Conservation (phyloP, 2,329 filamentous ascomycete species). For the Celoporthe dispersa region DNA sequence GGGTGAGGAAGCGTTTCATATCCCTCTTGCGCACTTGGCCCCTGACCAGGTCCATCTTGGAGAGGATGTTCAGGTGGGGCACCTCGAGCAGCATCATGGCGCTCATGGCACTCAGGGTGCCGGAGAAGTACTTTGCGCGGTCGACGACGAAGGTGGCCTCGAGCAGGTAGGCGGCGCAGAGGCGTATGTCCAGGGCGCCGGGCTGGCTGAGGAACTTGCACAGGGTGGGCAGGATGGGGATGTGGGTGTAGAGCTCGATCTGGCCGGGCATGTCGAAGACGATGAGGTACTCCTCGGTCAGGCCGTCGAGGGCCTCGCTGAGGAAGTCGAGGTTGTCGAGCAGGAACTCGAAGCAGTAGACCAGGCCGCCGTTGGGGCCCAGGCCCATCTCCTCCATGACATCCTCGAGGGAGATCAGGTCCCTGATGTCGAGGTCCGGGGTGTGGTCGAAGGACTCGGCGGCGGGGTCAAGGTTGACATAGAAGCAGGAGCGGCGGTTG, state of each 20-base stretch:
- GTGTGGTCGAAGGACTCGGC: constrained; percentile 91
- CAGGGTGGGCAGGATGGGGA: constrained; percentile 86
- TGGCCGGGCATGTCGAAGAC: constrained; percentile 99
- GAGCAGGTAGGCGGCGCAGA: constrained; percentile 92
- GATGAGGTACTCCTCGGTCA: constrained; percentile 95
- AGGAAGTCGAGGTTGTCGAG: constrained; percentile 94
- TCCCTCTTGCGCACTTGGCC: constrained; percentile 86
- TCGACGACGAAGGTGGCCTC: constrained; percentile 96
- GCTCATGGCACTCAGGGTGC: constrained; percentile 94
- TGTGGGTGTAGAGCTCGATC: constrained; percentile 97
- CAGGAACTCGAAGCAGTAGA: constrained; percentile 96
- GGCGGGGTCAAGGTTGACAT: constrained; percentile 97
- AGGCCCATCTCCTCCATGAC: constrained; percentile 95
- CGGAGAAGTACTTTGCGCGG: constrained; percentile 95
- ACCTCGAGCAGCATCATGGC: constrained; percentile 99
- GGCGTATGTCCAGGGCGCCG: constrained; percentile 83
- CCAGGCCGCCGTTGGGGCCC: constrained; percentile 88
- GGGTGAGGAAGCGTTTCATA: constrained; percentile 86
- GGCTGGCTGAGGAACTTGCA: constrained; percentile 79
- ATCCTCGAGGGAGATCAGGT: constrained; percentile 90
- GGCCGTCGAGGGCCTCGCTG: constrained; percentile 78
- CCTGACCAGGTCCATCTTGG: constrained; percentile 97
- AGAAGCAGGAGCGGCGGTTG: constrained; percentile 92
- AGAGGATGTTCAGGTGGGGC: constrained; percentile 93
- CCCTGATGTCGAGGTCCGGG: constrained; percentile 93